phyloP scores from a whole-genome alignment of 169 alveolate genomes.

The Cryptosporidium felis region DNA sequence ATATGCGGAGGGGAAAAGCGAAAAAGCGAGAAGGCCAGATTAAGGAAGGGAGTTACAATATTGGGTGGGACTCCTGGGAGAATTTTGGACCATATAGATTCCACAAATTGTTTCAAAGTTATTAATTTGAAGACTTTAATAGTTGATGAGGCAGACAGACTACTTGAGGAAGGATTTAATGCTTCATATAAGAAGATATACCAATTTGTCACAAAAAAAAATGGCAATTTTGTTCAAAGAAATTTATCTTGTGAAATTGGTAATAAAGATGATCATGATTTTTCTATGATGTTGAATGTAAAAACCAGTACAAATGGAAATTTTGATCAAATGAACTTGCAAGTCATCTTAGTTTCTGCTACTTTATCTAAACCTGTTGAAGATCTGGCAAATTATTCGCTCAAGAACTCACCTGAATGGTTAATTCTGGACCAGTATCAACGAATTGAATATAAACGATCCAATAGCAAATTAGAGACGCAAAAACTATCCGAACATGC shows the following conservation, averaged over 20 bases:
- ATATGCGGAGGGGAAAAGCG: constrained; percentile 89
- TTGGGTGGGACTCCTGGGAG: constrained; percentile 98
- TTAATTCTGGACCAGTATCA: constrained; percentile 32
- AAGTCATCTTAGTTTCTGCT: constrained; percentile 83
- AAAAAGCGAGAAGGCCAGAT: constrained; percentile 88
- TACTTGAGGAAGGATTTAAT: constrained; percentile 96
- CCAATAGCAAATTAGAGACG: background rate
- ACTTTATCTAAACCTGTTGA: constrained; percentile 82
- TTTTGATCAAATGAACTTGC: constrained; percentile 48
- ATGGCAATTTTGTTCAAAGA: background rate
- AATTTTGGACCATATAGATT: constrained; percentile 90
- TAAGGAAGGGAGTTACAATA: constrained; percentile 91
- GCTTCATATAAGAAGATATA: constrained; percentile 88
- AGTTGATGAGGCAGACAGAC: constrained; percentile 98
- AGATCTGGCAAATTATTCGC: constrained; percentile 79
- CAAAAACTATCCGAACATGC: background rate
- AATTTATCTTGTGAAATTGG: constrained; percentile 1
- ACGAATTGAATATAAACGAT: background rate
- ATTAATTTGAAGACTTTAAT: constrained; percentile 82
- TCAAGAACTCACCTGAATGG: constrained; percentile 76
- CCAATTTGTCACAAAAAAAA: constrained; percentile 47
- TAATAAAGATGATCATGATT: background rate
- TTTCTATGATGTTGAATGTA: constrained; percentile 12
- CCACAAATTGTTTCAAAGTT: constrained; percentile 88
- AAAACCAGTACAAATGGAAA: background rate